Percentiles rank a stretch among this genome's conserved stretches.
Conservation (phyloP, 129 eudicot genomes). For the Lonicera japonica region DNA sequence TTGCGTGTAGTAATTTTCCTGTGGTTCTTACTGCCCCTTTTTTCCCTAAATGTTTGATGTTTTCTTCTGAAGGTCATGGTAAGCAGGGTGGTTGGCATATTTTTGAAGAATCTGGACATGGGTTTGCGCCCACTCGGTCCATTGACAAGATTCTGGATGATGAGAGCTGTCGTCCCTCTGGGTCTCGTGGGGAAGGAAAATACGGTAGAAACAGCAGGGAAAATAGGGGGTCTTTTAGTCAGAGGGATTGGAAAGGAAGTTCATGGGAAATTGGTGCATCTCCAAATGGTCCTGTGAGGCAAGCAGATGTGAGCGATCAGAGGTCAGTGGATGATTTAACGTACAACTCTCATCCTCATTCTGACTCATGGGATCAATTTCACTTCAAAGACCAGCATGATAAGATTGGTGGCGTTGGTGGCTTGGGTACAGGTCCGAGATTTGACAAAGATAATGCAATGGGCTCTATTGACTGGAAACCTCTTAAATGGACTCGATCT, state of each 20-base stretch:
- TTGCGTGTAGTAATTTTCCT: slow-evolving; percentile 15
- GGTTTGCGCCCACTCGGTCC: slow-evolving; percentile 33
- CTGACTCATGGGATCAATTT: slow-evolving; percentile 43
- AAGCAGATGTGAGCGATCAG: slow-evolving; percentile 7
- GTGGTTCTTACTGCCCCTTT: slow-evolving; percentile 5
- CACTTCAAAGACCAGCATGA: slow-evolving; percentile 47
- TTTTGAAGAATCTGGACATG: slow-evolving; percentile 49
- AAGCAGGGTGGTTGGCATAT: slow-evolving; percentile 62
- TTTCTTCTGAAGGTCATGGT: slow-evolving; percentile 60
- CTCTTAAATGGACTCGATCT: slow-evolving; percentile 79
- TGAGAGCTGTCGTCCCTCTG: slow-evolving; percentile 33
- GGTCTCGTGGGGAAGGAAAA: slow-evolving; percentile 32
- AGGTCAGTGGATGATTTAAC: slow-evolving; percentile 32
- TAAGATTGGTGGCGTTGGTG: slow-evolving; percentile 39
- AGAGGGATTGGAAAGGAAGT: slow-evolving; percentile 48
- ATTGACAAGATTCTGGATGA: slow-evolving; percentile 40
- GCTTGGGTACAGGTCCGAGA: slow-evolving; percentile 34
- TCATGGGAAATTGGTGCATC: slow-evolving; percentile 46
- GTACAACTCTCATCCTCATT: slow-evolving; percentile 32
- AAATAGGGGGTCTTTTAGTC: slow-evolving; percentile 35
- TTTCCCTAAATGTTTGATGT: slow-evolving; percentile 10
- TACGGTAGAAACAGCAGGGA: slow-evolving; percentile 42
- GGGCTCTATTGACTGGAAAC: slow-evolving; percentile 72
- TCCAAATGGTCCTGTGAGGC: slow-evolving; percentile 33
- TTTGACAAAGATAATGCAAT: slow-evolving; percentile 46